Conservation (phyloP, 2,329 filamentous ascomycete genomes). For the Trichoderma atroviride region DNA sequence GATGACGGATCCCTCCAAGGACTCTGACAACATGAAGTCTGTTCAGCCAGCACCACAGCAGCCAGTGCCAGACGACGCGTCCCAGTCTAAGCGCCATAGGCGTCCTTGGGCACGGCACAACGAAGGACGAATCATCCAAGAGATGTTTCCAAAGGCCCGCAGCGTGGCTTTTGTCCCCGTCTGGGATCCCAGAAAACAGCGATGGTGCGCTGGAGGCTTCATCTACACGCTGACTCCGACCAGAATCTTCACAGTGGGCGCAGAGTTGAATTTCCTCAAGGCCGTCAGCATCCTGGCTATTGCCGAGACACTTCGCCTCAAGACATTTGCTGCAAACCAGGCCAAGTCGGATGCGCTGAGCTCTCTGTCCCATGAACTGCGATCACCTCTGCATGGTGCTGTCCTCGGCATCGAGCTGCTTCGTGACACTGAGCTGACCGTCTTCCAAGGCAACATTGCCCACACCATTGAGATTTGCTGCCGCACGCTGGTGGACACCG, state of each 20-base stretch:
- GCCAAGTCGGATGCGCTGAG: conserved; percentile 62
- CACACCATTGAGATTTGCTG: conserved; percentile 55
- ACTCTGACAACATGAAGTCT: background rate
- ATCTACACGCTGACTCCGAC: conserved; percentile 50
- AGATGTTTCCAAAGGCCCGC: conserved; percentile 47
- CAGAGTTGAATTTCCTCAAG: conserved; percentile 55
- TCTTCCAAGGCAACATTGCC: conserved; percentile 50
- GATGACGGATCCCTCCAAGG: conserved; percentile 12
- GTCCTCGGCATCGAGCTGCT: conserved; percentile 57
- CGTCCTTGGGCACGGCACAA: conserved; percentile 28
- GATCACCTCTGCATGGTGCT: conserved; percentile 64
- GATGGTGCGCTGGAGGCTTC: conserved; percentile 55
- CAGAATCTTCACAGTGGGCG: conserved; percentile 48
- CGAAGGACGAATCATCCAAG: conserved; percentile 36
- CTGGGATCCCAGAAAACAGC: conserved; percentile 49
- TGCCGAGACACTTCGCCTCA: conserved; percentile 55
- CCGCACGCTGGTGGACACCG: conserved; percentile 55
- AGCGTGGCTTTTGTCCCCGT: conserved; percentile 53
- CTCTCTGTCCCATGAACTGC: conserved; percentile 63
- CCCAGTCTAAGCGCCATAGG: conserved; percentile 9
- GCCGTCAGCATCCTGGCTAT: conserved; percentile 60
- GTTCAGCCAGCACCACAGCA: background rate
- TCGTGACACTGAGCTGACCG: conserved; percentile 52
- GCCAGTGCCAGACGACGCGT: background rate
- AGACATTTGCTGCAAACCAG: conserved; percentile 43